phyloP scores from a whole-genome alignment of 306 rosid species.

The Herpetospermum pedunculosum region DNA sequence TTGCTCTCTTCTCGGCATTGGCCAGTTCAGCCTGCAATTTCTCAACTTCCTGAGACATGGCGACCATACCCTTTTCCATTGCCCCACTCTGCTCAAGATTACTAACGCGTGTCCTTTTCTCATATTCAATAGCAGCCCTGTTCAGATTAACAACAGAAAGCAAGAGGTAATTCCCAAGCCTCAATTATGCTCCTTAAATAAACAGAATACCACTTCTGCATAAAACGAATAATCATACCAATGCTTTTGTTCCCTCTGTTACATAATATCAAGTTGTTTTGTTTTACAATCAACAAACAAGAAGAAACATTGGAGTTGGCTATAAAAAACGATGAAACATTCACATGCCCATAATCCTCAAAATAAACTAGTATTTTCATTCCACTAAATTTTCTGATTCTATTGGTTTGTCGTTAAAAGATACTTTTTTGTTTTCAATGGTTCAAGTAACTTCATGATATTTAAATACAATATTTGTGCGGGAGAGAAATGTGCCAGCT shows the following conservation, averaged over 20 bases:
- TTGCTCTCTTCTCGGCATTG: constrained; percentile 64
- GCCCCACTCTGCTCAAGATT: constrained; percentile 47
- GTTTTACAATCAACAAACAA: not conserved
- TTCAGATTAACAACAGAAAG: not conserved
- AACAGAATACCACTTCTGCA: not conserved
- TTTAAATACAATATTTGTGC: not conserved
- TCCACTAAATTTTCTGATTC: not conserved
- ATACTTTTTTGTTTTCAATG: not conserved
- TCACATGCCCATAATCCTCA: not conserved
- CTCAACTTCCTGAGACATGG: constrained; percentile 60
- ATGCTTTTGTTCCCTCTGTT: not conserved
- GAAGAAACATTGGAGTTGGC: not conserved
- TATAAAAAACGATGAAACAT: not conserved
- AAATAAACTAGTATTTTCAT: not conserved
- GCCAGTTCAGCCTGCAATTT: constrained; percentile 71
- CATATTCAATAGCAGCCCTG: constrained; percentile 78
- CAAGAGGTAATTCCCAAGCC: not conserved
- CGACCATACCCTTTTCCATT: constrained; percentile 50
- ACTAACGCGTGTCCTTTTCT: constrained; percentile 48
- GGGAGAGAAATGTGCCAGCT: not conserved
- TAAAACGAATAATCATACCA: not conserved
- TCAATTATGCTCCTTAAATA: not conserved
- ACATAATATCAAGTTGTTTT: not conserved
- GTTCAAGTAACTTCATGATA: not conserved
- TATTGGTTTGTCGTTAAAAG: not conserved